phyloP scores from a whole-genome alignment of 1,139 yeast genomes.

The Zygosaccharomyces sapae region DNA sequence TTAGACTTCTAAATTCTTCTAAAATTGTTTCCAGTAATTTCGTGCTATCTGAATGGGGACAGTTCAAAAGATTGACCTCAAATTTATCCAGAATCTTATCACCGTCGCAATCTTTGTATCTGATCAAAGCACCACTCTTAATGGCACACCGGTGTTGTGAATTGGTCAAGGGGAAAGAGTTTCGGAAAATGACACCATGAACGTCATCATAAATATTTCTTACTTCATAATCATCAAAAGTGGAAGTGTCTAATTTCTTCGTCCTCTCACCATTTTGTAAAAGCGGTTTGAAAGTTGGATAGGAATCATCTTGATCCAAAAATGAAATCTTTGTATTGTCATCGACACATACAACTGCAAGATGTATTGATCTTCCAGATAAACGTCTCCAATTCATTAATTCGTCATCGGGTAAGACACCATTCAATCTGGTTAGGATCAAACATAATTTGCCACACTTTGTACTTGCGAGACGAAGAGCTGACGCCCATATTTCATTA shows the following conservation, averaged over 20 bases:
- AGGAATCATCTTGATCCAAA: conserved; percentile 34
- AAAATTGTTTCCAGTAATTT: conserved; percentile 56
- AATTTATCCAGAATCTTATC: conserved; percentile 37
- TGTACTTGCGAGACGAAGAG: conserved; percentile 40
- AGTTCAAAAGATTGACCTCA: conserved; percentile 65
- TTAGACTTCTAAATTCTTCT: conserved; percentile 63
- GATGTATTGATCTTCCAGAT: conserved; percentile 57
- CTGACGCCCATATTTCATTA: conserved; percentile 56
- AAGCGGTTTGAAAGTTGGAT: conserved; percentile 37
- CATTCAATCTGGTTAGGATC: conserved; percentile 63
- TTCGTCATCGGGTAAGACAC: conserved; percentile 75
- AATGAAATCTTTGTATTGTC: conserved; percentile 56
- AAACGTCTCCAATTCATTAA: conserved; percentile 71
- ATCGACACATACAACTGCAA: conserved; percentile 70
- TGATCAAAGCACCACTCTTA: conserved; percentile 66
- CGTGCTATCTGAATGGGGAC: conserved; percentile 58
- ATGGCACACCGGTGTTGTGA: conserved; percentile 69
- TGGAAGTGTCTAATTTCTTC: conserved; percentile 16
- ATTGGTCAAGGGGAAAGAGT: conserved; percentile 61
- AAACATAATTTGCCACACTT: conserved; percentile 57
- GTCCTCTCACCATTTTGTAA: conserved; percentile 26
- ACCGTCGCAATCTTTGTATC: conserved; percentile 37
- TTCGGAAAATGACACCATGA: conserved; percentile 58
- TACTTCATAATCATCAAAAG: conserved; percentile 41
- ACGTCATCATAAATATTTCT: conserved; percentile 54